phyloP scores from a whole-genome alignment of 2,329 filamentous ascomycete genomes.

The Zopfia rhizophila region DNA sequence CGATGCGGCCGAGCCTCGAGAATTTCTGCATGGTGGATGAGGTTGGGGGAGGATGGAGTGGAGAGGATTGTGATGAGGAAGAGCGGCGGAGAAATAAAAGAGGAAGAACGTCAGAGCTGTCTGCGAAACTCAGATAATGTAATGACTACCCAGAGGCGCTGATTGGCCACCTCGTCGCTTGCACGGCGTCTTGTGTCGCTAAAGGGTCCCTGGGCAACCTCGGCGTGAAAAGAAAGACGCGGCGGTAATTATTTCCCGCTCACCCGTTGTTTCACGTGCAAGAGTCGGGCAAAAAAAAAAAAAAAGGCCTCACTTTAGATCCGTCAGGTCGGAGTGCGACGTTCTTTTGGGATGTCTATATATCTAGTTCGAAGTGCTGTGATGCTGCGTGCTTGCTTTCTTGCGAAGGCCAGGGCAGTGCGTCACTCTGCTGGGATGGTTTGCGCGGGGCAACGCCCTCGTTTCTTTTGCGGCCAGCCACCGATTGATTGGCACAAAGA shows the following conservation, averaged over 20 bases:
- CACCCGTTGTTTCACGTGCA: constrained; percentile 45
- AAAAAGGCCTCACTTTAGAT: constrained; percentile 23
- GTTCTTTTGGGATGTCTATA: no score
- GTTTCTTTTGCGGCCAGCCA: no score
- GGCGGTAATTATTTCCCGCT: constrained; percentile 41
- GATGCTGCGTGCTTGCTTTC: no score
- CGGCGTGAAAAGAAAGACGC: constrained; percentile 34
- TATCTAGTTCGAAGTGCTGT: no score
- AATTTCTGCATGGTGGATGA: constrained; percentile 72
- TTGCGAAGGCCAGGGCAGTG: no score
- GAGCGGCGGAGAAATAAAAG: constrained; percentile 40
- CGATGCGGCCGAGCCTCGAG: constrained; percentile 74
- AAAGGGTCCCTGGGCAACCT: constrained; percentile 21
- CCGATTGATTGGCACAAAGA: no score
- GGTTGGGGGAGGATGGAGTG: constrained; percentile 48
- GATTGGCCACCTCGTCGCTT: constrained; percentile 40
- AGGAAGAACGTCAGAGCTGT: constrained; percentile 48
- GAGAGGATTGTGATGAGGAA: constrained; percentile 42
- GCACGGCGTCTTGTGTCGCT: constrained; percentile 27
- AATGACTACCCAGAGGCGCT: constrained; percentile 40
- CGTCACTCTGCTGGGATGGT: no score
- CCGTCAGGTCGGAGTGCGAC: no score
- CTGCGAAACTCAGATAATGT: constrained; percentile 45
- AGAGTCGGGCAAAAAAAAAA: no score
- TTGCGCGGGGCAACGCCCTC: no score